Conservation (phyloP, 345 rosid species). For the Lepidium sativum region DNA sequence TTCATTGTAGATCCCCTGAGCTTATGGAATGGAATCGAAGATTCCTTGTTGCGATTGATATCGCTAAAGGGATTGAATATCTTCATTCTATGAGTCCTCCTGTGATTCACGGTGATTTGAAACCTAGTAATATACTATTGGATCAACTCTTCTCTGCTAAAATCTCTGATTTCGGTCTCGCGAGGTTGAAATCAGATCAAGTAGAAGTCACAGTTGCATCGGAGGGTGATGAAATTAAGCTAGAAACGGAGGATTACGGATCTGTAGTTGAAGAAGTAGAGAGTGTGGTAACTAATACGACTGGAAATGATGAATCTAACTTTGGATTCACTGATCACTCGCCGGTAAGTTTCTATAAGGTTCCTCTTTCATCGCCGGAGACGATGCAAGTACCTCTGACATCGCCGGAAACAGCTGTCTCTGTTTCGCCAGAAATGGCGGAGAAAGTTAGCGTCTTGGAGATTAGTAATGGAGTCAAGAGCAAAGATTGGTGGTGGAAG, state of each 20-base stretch:
- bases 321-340: constrained; percentile 55
- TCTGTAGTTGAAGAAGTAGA: constrained; percentile 63
- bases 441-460: constrained; percentile 30
- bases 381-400: constrained; percentile 13
- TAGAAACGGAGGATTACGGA: constrained; percentile 51
- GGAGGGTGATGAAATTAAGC: constrained; percentile 30
- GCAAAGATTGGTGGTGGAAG: constrained; percentile 63
- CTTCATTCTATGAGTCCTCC: constrained; percentile 67
- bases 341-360: constrained; percentile 36
- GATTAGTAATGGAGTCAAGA: constrained; percentile 31
- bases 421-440: constrained; percentile 26
- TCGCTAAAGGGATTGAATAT: constrained; percentile 66
- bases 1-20: constrained; percentile 59
- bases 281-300: constrained; percentile 52
- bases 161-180: constrained; percentile 81
- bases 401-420: constrained; percentile 27
- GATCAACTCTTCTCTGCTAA: constrained; percentile 65
- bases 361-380: constrained; percentile 39
- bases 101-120: constrained; percentile 81
- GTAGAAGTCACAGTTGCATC: constrained; percentile 3
- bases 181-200: constrained; percentile 53
- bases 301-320: constrained; percentile 55
- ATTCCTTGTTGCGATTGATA: constrained; percentile 42
- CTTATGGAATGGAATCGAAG: constrained; percentile 59
- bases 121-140: constrained; percentile 74